Evolutionary conservation across 331 rosid species (phyloP), one percentile per base, ranked within the genome.

Genomic region (Saraca asoca): DNA sequence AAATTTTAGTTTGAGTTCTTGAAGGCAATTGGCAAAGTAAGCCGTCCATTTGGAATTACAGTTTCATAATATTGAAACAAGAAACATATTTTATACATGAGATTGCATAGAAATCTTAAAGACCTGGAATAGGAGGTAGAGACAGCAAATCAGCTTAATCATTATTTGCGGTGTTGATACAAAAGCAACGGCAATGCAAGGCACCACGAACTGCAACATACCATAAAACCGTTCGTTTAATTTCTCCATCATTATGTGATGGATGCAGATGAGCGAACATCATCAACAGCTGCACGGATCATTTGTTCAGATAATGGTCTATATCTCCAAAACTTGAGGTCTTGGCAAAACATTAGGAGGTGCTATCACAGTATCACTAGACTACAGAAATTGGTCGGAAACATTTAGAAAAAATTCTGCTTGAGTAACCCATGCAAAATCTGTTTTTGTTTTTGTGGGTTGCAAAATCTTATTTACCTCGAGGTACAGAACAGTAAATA

Each of bases 231-330:
- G 72, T 44, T 83, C 88, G 70, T 61, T 91, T 69, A 88, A 49
- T 78, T 85, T 91, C 70, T 63, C 86, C 91, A 85, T 88, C 91
- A 88, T 86, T 80, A 72, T 91, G 83, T 80, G 84, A 80, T 91
- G 83, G 66, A 91, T 81, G 82, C 76, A 81, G 59, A 80, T 95
- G 66, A 91, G 64, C 97, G 97, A 58, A 94, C 99, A 74, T 94
- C 97, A 77, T 88, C 99, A 38, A 96, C 89, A 4, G 99, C 99
- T 53, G 96, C 83, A 39, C 91, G 97, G 77, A 94, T 82, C 99
- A 94, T 94, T 77, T 34, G 79, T 79, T 90, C 97, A 61, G 97
- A 86, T 66, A 90, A 75, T 68, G 99, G 99, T 71, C 98, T 82
- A 74, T 88, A 80, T 10, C 82, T 85, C 99, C 99, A 94, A 78